Evolutionary conservation across 2,329 filamentous ascomycete genomes (phyloP).

Genomic region (Graphium sp.): DNA sequence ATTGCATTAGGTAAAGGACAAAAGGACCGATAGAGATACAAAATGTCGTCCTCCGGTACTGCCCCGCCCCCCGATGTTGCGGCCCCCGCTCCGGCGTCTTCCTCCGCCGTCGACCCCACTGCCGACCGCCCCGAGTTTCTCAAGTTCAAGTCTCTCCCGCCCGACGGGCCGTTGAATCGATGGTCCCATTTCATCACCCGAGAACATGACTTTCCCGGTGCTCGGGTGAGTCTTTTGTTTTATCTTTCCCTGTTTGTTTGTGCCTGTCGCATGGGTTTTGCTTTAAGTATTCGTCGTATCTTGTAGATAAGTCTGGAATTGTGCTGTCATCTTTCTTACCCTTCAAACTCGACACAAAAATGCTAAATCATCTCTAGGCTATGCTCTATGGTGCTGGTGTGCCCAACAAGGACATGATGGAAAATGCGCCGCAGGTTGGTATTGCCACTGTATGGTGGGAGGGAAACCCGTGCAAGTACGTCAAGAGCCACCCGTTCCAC

Average conservation of each 20-base stretch:
- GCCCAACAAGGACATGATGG: constrained; percentile 69
- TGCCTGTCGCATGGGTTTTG: too few species aligned
- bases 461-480: constrained; percentile 87
- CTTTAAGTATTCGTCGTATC: too few species aligned
- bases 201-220: constrained; percentile 79
- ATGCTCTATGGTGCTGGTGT: constrained; percentile 94
- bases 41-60: too few species aligned
- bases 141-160: constrained; percentile 31
- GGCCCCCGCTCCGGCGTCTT: too few species aligned
- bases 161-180: constrained; percentile 52
- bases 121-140: constrained; percentile 24
- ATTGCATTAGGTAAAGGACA: too few species aligned
- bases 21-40: too few species aligned
- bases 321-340: too few species aligned
- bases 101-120: constrained; percentile 1
- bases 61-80: too few species aligned
- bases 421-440: constrained; percentile 77
- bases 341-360: too few species aligned
- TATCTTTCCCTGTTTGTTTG: background rate
- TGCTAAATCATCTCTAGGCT: constrained; percentile 42
- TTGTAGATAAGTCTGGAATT: too few species aligned
- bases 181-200: constrained; percentile 73
- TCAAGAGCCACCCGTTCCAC: constrained; percentile 9
- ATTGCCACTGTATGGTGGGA: constrained; percentile 95
- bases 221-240: constrained; percentile 42